A percentile compares a stretch with the other conserved stretches of the same genome.
phyloP scores from a whole-genome alignment of 2,329 filamentous ascomycete genomes.

The Mycosphaerella sp. region DNA sequence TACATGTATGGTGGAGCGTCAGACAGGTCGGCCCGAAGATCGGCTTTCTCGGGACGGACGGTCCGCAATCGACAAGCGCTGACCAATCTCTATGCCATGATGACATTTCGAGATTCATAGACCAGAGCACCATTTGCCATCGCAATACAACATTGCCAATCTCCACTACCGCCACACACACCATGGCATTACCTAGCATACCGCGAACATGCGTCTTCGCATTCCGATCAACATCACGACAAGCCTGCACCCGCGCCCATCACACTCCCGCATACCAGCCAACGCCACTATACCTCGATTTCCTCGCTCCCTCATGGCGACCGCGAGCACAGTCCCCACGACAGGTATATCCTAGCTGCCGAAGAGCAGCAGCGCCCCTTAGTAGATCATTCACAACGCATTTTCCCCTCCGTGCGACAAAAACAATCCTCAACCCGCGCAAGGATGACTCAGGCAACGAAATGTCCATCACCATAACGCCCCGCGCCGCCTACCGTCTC shows the following conservation, averaged over 20 bases:
- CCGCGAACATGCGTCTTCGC: neutral
- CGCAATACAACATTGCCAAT: neutral
- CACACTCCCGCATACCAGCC: constrained; percentile 15
- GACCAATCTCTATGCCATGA: neutral
- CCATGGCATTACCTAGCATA: neutral
- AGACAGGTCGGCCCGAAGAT: neutral
- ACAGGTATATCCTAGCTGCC: too few species aligned
- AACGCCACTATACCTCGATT: constrained; percentile 31
- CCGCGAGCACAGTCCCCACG: neutral
- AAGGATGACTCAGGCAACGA: constrained; percentile 77
- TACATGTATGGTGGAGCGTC: too few species aligned
- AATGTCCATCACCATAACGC: constrained; percentile 76
- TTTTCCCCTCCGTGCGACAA: constrained; percentile 7
- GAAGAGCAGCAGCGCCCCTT: neutral
- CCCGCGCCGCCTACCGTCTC: constrained; percentile 69
- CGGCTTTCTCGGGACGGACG: neutral
- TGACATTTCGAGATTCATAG: neutral
- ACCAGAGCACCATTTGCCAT: neutral
- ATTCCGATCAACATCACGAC: neutral
- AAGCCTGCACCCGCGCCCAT: neutral
- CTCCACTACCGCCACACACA: neutral
- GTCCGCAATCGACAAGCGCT: neutral
- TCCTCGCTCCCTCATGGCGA: constrained; percentile 32
- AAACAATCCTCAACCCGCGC: constrained; percentile 60
- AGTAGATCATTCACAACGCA: neutral